Percentiles rank a stretch among this genome's conserved stretches.
Conservation (phyloP, 352 stramenopile genomes). For the Saprolegnia diclina region DNA sequence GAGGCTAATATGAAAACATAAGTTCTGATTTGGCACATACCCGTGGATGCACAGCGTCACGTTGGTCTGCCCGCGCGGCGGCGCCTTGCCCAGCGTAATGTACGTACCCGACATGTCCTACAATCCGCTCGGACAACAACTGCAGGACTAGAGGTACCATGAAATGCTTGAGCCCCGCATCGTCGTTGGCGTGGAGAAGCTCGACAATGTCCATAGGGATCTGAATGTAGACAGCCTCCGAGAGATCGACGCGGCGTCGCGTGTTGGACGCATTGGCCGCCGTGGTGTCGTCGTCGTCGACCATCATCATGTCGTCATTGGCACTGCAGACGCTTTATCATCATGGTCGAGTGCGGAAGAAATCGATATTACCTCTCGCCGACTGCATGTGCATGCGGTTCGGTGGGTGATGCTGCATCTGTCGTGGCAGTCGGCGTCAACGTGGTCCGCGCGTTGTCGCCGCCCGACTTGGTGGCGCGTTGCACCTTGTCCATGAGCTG, state of each 20-base stretch:
- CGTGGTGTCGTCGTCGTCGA: too few species aligned
- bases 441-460: constrained; percentile 7
- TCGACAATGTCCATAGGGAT: constrained; percentile 57
- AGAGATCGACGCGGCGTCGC: constrained; percentile 51
- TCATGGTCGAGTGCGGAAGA: too few species aligned
- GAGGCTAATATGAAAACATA: not conserved
- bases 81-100: constrained; percentile 49
- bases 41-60: constrained; percentile 68
- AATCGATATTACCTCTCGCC: too few species aligned
- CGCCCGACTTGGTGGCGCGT: constrained; percentile 11
- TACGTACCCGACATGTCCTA: constrained; percentile 73
- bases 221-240: constrained; percentile 71
- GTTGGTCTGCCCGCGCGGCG: constrained; percentile 12
- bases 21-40: constrained; percentile 33
- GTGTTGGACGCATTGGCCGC: constrained; percentile 25
- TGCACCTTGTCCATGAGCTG: constrained; percentile 70
- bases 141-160: not conserved
- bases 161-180: constrained; percentile 67
- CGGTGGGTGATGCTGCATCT: too few species aligned
- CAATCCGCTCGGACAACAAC: not conserved
- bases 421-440: constrained; percentile 25
- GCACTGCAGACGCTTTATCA: too few species aligned
- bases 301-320: constrained; percentile 43
- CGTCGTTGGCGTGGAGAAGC: constrained; percentile 59
- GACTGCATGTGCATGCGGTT: too few species aligned